A percentile compares a stretch with the other conserved stretches of the same genome.
phyloP scores from a whole-genome alignment of 352 stramenopile species.

The Globisporangium splendens region DNA sequence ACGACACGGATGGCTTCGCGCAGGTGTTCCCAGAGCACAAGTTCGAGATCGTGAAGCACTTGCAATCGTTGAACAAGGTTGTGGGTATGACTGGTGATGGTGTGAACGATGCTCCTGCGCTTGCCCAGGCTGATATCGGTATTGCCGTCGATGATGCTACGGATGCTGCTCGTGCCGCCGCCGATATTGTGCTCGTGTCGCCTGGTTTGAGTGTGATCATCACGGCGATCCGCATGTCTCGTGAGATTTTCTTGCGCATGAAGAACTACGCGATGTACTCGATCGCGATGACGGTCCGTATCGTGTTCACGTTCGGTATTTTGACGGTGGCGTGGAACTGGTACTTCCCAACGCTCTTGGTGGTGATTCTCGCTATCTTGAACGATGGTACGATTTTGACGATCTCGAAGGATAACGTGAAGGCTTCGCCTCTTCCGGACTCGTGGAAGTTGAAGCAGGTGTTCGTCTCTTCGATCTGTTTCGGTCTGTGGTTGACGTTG shows the following conservation, averaged over 20 bases:
- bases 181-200: slow-evolving; percentile 88
- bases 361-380: slow-evolving; percentile 89
- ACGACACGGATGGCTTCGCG: slow-evolving; percentile 91
- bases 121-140: slow-evolving; percentile 89
- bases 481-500: slow-evolving; percentile 62
- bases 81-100: slow-evolving; percentile 86
- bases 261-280: slow-evolving; percentile 92
- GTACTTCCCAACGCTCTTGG: slow-evolving; percentile 83
- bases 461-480: slow-evolving; percentile 65
- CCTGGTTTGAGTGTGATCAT: slow-evolving; percentile 87
- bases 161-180: slow-evolving; percentile 85
- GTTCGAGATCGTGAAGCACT: slow-evolving; percentile 87
- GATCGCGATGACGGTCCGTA: slow-evolving; percentile 86
- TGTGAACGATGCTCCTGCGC: slow-evolving; percentile 90
- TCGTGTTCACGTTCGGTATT: slow-evolving; percentile 87
- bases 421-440: slow-evolving; percentile 52
- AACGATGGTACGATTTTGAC: slow-evolving; percentile 88
- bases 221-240: slow-evolving; percentile 82
- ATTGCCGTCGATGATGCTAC: slow-evolving; percentile 90
- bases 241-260: slow-evolving; percentile 90
- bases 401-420: slow-evolving; percentile 78
- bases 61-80: slow-evolving; percentile 84
- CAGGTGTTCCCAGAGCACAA: slow-evolving; percentile 93
- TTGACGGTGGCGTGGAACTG: slow-evolving; percentile 87
- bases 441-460: slow-evolving; percentile 73